Evolutionary conservation across 352 stramenopile species (phyloP).

Genomic region (Globisporangium radiosum): DNA sequence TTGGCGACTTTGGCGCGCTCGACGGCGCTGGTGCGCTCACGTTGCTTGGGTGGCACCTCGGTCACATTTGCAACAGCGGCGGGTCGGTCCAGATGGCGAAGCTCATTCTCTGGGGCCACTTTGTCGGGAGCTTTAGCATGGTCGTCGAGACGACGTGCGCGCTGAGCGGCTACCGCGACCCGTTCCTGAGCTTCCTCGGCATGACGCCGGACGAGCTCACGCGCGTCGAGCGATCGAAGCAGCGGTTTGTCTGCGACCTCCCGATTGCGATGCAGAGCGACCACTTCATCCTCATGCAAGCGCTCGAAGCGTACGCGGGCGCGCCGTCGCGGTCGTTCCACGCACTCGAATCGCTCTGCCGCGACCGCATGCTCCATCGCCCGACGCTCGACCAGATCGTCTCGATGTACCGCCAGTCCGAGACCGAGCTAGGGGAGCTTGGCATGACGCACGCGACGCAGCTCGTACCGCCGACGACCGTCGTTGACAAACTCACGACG

Average conservation of each 20-base stretch:
- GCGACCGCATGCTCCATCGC: conserved; percentile 52
- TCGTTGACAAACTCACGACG: conserved; percentile 27
- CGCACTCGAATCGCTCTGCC: conserved; percentile 51
- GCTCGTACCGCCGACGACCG: conserved; percentile 18
- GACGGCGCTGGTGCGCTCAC: conserved; percentile 34
- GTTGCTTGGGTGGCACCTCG: conserved; percentile 68
- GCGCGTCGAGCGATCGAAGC: conserved; percentile 51
- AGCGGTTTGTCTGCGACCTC: conserved; percentile 38
- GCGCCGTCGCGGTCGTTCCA: conserved; percentile 26
- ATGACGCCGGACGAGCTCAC: conserved; percentile 55
- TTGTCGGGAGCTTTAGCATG: conserved; percentile 55
- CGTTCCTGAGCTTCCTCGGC: conserved; percentile 64
- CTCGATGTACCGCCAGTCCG: conserved; percentile 61
- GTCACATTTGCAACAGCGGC: conserved; percentile 58
- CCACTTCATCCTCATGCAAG: conserved; percentile 63
- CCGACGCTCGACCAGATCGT: conserved; percentile 59
- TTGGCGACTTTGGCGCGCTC: conserved; percentile 78
- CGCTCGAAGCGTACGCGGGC: conserved; percentile 52
- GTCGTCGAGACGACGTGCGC: conserved; percentile 62
- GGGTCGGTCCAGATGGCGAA: conserved; percentile 68
- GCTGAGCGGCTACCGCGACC: conserved; percentile 69
- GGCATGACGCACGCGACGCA: conserved; percentile 45
- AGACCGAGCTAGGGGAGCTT: conserved; percentile 48
- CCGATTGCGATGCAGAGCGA: conserved; percentile 49
- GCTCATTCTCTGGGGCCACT: conserved; percentile 62